Evolutionary conservation across 805 yeast genomes (phyloP).

Genomic region (Yamadazyma takamatsuzukensis): DNA sequence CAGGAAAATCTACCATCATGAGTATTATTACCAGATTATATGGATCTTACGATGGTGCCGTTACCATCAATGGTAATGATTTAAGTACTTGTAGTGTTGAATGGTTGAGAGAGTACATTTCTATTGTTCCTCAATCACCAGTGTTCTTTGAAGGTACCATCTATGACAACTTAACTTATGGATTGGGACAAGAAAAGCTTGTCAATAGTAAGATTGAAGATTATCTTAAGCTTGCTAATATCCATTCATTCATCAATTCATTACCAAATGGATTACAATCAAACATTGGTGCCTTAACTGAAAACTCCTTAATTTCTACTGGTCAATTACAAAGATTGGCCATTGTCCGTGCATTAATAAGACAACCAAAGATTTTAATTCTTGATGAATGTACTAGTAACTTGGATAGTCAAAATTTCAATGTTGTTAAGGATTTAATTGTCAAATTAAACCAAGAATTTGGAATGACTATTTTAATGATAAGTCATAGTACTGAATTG

Average conservation of each 20-base stretch:
- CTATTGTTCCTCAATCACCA: slow-evolving; percentile 76
- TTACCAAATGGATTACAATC: slow-evolving; percentile 63
- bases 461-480: slow-evolving; percentile 47
- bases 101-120: slow-evolving; percentile 50
- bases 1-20: slow-evolving; percentile 82
- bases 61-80: slow-evolving; percentile 41
- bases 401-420: slow-evolving; percentile 63
- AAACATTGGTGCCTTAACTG: slow-evolving; percentile 38
- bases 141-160: slow-evolving; percentile 71
- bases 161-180: slow-evolving; percentile 67
- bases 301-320: slow-evolving; percentile 60
- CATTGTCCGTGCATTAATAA: slow-evolving; percentile 74
- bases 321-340: slow-evolving; percentile 89
- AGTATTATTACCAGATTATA: slow-evolving; percentile 56
- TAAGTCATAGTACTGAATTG: slow-evolving; percentile 73
- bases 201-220: slow-evolving; percentile 29
- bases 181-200: slow-evolving; percentile 27
- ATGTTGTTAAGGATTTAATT: slow-evolving; percentile 49
- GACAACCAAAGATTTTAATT: slow-evolving; percentile 62
- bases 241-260: slow-evolving; percentile 50
- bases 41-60: slow-evolving; percentile 30
- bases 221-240: slow-evolving; percentile 43
- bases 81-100: slow-evolving; percentile 43
- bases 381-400: slow-evolving; percentile 92
- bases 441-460: slow-evolving; percentile 41